Evolutionary conservation across 2,329 filamentous ascomycete genomes (phyloP).

Genomic region (Xylariaceae sp.): DNA sequence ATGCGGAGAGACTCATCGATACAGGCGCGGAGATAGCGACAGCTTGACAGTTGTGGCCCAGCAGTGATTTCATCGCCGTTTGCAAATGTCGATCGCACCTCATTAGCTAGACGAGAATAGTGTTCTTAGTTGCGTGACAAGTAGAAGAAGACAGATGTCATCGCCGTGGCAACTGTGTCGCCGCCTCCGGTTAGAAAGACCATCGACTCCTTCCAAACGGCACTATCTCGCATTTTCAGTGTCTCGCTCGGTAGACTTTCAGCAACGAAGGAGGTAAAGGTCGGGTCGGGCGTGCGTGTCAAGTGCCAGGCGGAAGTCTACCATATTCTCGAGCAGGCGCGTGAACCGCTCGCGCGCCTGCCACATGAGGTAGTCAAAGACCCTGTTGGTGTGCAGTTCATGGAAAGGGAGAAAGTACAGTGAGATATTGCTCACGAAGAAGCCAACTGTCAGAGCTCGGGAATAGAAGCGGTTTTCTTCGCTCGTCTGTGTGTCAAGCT

Average conservation of each 20-base stretch:
- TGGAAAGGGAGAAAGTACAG: conserved; percentile 2
- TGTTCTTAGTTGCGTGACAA: neutral
- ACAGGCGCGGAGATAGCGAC: neutral
- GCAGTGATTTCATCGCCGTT: neutral
- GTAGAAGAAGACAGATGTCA: neutral
- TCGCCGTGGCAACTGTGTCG: neutral
- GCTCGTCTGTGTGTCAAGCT: conserved; percentile 3
- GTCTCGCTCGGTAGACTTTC: neutral
- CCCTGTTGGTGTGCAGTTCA: neutral
- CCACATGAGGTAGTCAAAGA: conserved; percentile 1
- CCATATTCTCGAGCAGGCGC: conserved; percentile 1
- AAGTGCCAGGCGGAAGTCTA: conserved; percentile 5
- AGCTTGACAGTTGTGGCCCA: neutral
- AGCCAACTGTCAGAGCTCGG: neutral
- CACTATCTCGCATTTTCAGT: neutral
- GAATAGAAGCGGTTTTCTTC: conserved; percentile 3
- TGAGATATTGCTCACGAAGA: conserved; percentile 1
- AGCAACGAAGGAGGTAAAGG: conserved; percentile 7
- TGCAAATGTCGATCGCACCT: neutral
- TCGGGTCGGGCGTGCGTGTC: conserved; percentile 8
- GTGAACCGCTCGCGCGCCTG: neutral
- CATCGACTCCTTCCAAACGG: conserved; percentile 2
- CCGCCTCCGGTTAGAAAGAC: conserved; percentile 2
- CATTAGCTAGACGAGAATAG: neutral
- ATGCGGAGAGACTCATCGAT: conserved; percentile 10